phyloP scores from a whole-genome alignment of 768 basidiomycete genomes.

The Lactifluus subvellereus region DNA sequence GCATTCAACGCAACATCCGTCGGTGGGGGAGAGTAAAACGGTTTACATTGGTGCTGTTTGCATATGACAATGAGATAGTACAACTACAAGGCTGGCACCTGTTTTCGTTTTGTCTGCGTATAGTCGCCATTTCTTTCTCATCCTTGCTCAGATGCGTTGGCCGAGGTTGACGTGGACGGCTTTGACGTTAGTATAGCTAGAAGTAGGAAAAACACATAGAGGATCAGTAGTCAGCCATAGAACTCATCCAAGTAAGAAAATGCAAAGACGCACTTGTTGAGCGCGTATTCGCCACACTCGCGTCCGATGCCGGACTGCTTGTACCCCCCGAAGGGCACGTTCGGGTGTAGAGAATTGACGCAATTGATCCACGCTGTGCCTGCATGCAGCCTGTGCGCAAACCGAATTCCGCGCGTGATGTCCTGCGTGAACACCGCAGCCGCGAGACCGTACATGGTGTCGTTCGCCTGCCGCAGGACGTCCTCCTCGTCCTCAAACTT shows the following conservation, averaged over 20 bases:
- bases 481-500: conserved; percentile 61
- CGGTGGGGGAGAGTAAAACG: background rate
- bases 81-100: background rate
- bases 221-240: background rate
- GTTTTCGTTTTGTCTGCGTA: background rate
- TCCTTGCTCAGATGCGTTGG: background rate
- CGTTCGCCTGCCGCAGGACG: conserved; percentile 70
- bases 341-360: conserved; percentile 24
- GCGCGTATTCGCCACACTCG: conserved; percentile 61
- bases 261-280: conserved; percentile 36
- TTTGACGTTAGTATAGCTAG: conserved; percentile 24
- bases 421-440: conserved; percentile 80
- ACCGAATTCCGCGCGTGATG: conserved; percentile 63
- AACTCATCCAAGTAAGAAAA: background rate
- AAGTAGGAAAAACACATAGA: background rate
- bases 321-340: conserved; percentile 59
- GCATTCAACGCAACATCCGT: background rate
- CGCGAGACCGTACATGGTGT: conserved; percentile 81
- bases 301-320: conserved; percentile 70
- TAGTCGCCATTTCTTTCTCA: background rate
- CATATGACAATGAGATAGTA: too few species aligned
- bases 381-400: conserved; percentile 70
- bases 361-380: conserved; percentile 72
- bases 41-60: background rate
- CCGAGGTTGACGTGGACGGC: conserved; percentile 24